Evolutionary conservation across 2,329 filamentous ascomycete species (phyloP), one percentile per base, ranked within the genome.

Genomic region (Dactylonectria macrodidyma): DNA sequence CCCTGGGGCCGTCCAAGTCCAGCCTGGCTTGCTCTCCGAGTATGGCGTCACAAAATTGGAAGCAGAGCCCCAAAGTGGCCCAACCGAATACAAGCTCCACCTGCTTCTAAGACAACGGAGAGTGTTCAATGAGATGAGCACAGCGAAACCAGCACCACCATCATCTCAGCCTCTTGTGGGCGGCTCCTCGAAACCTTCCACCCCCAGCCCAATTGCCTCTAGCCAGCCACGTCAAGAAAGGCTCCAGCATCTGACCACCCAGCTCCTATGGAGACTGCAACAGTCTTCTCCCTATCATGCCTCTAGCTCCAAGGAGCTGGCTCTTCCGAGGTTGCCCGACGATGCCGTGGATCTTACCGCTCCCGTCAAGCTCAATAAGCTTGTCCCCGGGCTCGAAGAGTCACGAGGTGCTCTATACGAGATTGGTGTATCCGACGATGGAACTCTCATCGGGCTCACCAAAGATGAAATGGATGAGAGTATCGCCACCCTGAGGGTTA

Each of bases 21-120:
- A 74, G 50, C 77, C 83, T 6, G 84, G 82, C n/a, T 74, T 86
- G 8, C 81, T 89, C 12, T 86, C 86, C 5, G 88, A 92, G 62
- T 91, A 90, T 78, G 89, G 87, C 1, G 89, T 96, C 52, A 92
- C 91, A 51, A 94, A 92, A 76, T 84, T 99, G 16, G 92, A 95
- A 70, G 92, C 95, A 12, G 96, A 99, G 80, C 95, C 95, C 6
- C 95, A 98, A 78, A 92, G 97, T 70, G 96, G 96, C 0, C 95
- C 96, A 19, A 97, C 94, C 0, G 96, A 99, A 82, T 99, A 99
- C 83, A 99, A 99, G 81, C 84, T 99, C 50, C 96, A 98, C 81
- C 85, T 99, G 6, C 87, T 98, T 7, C 84, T 98, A 59, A 90
- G 95, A 41, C 91, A 93, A 16, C 88, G 95, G 65, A 89, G 94